A percentile compares a stretch with the other conserved stretches of the same genome.
Conservation (phyloP, 179 eudicot genomes). For the Nepenthes alata region DNA sequence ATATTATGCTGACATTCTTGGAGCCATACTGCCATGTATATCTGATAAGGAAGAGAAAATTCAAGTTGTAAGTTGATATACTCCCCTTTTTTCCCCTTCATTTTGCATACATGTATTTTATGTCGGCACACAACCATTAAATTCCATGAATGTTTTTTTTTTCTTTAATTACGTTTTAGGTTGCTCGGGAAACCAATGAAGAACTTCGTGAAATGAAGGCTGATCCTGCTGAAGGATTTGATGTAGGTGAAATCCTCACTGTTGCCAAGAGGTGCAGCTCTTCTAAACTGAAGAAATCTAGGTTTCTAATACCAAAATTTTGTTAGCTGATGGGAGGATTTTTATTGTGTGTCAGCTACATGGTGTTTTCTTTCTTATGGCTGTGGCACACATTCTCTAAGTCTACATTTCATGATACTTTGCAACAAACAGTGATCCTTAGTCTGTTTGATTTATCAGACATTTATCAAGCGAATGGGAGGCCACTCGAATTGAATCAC, state of each 20-base stretch:
- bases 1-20: constrained; percentile 91
- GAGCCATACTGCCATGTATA: constrained; percentile 93
- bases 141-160: not conserved
- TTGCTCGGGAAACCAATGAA: constrained; percentile 95
- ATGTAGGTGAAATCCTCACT: constrained; percentile 74
- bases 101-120: not conserved
- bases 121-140: not conserved
- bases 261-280: constrained; percentile 71
- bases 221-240: constrained; percentile 86
- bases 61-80: constrained; percentile 58
- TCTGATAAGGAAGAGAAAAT: constrained; percentile 97
- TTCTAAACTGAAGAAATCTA: constrained; percentile 8
- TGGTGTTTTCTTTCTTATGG: not conserved
- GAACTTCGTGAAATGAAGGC: constrained; percentile 72
- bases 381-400: not conserved
- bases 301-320: not conserved
- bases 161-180: constrained; percentile 27
- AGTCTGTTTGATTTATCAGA: constrained; percentile 26
- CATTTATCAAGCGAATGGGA: constrained; percentile 94
- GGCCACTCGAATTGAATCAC: constrained; percentile 92
- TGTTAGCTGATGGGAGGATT: constrained; percentile 1
- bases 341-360: not conserved
- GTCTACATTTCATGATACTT: not conserved
- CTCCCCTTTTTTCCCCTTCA: not conserved
- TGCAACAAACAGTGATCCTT: not conserved